A percentile compares a stretch with the other conserved stretches of the same genome.
phyloP scores from a whole-genome alignment of 1,284 basidiomycete genomes.

The Cryptococcus sp. region DNA sequence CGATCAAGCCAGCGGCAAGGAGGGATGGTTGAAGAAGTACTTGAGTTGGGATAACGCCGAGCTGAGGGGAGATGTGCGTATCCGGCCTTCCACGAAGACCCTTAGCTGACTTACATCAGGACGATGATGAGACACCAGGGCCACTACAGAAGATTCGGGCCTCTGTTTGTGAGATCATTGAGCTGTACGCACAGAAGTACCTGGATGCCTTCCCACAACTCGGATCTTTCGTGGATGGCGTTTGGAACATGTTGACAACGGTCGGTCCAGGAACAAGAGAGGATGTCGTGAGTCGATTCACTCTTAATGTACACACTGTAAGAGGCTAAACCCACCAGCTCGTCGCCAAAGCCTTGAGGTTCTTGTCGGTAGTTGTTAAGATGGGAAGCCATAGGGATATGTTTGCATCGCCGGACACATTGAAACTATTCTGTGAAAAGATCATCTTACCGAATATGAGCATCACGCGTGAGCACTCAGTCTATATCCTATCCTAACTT shows the following conservation, averaged over 20 bases:
- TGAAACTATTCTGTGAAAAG: conserved; percentile 77
- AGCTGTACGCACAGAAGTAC: conserved; percentile 89
- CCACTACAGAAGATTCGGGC: conserved; percentile 83
- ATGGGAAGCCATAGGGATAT: conserved; percentile 66
- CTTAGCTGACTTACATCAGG: conserved; percentile 49
- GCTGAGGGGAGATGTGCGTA: conserved; percentile 65
- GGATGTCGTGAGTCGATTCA: conserved; percentile 60
- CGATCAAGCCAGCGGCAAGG: conserved; percentile 43
- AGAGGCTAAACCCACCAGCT: conserved; percentile 53
- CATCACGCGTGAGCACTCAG: conserved; percentile 56
- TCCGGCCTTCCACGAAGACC: not conserved
- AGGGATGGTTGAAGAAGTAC: conserved; percentile 72
- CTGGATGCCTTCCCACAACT: conserved; percentile 80
- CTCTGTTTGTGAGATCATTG: conserved; percentile 83
- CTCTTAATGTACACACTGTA: conserved; percentile 2
- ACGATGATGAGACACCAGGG: conserved; percentile 77
- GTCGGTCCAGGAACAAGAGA: conserved; percentile 63
- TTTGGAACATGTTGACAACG: conserved; percentile 81
- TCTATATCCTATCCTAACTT: not conserved
- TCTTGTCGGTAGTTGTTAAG: conserved; percentile 89
- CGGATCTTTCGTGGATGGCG: conserved; percentile 77
- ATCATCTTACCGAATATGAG: conserved; percentile 91
- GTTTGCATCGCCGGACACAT: conserved; percentile 63
- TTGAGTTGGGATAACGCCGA: conserved; percentile 70
- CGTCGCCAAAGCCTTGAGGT: conserved; percentile 86